Conservation (phyloP, 192 early-diverging fungal genomes). For the Pilobolus umbonatus region DNA sequence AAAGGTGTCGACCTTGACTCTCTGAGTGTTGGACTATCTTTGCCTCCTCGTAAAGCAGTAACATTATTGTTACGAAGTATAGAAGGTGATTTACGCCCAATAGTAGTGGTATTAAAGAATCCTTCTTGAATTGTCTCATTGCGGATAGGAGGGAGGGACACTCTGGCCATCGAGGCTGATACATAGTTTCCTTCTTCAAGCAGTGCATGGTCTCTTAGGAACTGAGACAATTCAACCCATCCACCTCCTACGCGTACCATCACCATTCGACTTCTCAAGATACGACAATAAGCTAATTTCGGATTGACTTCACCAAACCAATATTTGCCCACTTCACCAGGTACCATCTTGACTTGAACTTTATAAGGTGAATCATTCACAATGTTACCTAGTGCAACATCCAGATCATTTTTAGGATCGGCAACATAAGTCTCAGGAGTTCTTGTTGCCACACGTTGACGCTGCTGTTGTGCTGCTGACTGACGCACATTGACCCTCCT, state of each 20-base stretch:
- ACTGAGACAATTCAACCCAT: conserved; percentile 57
- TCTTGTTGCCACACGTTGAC: background rate
- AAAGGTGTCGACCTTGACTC: conserved; percentile 21
- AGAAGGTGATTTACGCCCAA: background rate
- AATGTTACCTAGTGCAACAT: conserved; percentile 54
- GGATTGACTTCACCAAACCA: conserved; percentile 63
- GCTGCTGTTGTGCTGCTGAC: background rate
- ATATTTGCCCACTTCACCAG: conserved; percentile 55
- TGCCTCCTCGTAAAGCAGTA: conserved; percentile 1
- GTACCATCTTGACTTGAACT: conserved; percentile 44
- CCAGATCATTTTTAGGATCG: conserved; percentile 51
- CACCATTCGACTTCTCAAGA: conserved; percentile 55
- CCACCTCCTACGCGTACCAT: conserved; percentile 69
- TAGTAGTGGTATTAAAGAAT: conserved; percentile 3
- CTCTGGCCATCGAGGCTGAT: background rate
- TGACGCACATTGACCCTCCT: conserved; percentile 2
- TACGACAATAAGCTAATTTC: conserved; percentile 59
- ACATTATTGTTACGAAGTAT: background rate
- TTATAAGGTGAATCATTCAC: conserved; percentile 55
- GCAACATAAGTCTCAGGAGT: conserved; percentile 34
- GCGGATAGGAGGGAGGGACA: background rate
- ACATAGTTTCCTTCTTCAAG: conserved; percentile 25
- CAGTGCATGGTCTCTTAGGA: conserved; percentile 24
- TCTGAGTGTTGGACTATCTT: background rate
- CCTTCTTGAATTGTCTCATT: background rate